A percentile compares a stretch with the other conserved stretches of the same genome.
Evolutionary conservation across 176 grass and related monocot species (phyloP).

Genomic region (Oryza rufipogon): DNA sequence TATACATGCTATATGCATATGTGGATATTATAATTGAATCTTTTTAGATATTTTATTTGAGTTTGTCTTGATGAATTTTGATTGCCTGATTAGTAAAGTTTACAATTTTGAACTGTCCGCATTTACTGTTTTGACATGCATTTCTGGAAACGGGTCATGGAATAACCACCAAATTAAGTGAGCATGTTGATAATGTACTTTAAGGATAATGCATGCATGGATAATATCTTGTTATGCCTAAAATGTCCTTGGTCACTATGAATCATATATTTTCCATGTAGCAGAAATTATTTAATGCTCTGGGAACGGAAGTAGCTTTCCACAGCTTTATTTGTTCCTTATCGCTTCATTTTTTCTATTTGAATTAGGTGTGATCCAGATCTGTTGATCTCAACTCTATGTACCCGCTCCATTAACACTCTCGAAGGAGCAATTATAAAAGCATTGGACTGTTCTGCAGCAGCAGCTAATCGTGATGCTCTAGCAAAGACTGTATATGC

Average conservation of each 20-base stretch:
- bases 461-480: constrained; percentile 86
- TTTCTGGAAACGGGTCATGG: not conserved
- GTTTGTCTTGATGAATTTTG: not conserved
- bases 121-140: constrained; percentile 3
- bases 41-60: not conserved
- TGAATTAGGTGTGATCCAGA: constrained; percentile 81
- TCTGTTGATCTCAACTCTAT: constrained; percentile 78
- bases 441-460: constrained; percentile 82
- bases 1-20: not conserved
- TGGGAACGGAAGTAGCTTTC: not conserved
- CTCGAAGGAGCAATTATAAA: constrained; percentile 91
- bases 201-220: not conserved
- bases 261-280: not conserved
- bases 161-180: constrained; percentile 3
- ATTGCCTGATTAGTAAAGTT: not conserved
- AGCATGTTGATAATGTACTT: constrained; percentile 4
- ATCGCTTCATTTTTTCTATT: constrained; percentile 39
- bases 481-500: constrained; percentile 97
- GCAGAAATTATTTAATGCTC: not conserved
- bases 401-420: constrained; percentile 91
- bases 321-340: constrained; percentile 17
- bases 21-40: constrained; percentile 15
- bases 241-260: constrained; percentile 6
- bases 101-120: constrained; percentile 1
- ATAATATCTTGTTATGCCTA: not conserved